These are phyloP conservation scores for Penicillium flavigenum DNA, from an alignment of 495 filamentous ascomycete species.

Conservation along the genomic window DNA sequence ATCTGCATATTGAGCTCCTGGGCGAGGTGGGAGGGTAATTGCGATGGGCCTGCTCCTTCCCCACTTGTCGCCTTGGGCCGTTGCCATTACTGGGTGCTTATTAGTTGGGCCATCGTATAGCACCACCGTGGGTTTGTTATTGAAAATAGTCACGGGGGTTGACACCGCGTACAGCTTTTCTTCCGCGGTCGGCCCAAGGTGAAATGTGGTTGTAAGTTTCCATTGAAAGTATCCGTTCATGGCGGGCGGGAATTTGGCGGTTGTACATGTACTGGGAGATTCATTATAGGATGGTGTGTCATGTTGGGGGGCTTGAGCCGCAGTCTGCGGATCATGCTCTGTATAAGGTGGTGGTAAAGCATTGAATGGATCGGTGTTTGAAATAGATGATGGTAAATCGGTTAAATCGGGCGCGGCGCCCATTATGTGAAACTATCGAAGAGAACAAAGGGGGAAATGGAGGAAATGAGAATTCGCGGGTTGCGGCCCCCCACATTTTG, in stretches of 20 bases:
- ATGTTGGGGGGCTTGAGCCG: not conserved
- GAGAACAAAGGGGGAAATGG: not conserved
- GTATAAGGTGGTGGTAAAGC: slow-evolving; percentile 1
- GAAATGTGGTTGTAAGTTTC: slow-evolving; percentile 19
- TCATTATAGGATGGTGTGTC: not conserved
- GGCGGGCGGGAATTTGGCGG: slow-evolving; percentile 15
- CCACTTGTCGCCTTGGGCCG: slow-evolving; percentile 6
- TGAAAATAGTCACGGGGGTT: not conserved
- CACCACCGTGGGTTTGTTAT: slow-evolving; percentile 7
- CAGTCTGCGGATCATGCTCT: not conserved
- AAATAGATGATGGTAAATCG: not conserved
- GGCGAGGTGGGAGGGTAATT: slow-evolving; percentile 1
- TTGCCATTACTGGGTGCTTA: slow-evolving; percentile 11
- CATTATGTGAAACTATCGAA: not conserved
- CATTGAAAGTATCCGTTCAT: slow-evolving; percentile 23
- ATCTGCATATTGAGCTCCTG: not conserved
- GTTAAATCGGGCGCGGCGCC: not conserved
- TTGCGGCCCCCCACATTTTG: not conserved
- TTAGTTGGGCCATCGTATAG: slow-evolving; percentile 15
- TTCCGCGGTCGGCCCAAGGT: slow-evolving; percentile 19
- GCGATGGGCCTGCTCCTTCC: not conserved
- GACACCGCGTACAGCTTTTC: slow-evolving; percentile 19
- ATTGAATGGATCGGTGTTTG: not conserved
- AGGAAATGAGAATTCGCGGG: not conserved
- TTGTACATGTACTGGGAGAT: not conserved